phyloP scores from a whole-genome alignment of 2,329 filamentous ascomycete genomes.

The Talaromyces verruculosus region DNA sequence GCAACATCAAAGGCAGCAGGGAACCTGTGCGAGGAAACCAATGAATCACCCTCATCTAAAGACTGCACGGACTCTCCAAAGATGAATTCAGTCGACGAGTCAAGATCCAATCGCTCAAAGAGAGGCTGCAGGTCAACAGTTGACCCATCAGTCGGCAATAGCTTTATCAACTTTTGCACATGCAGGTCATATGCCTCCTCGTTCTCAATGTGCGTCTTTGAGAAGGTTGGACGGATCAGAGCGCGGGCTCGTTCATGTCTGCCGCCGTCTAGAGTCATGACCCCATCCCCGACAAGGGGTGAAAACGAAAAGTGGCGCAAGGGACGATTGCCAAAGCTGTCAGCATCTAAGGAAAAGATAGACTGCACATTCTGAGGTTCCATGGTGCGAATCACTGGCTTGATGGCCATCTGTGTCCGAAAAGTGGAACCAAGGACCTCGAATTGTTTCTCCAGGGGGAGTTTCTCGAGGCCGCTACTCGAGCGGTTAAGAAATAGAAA shows the following conservation, averaged over 20 bases:
- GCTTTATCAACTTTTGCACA: conserved; percentile 59
- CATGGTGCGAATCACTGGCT: conserved; percentile 49
- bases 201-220: conserved; percentile 62
- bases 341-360: conserved; percentile 75
- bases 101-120: conserved; percentile 67
- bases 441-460: conserved; percentile 14
- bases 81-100: conserved; percentile 67
- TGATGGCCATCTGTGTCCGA: conserved; percentile 18
- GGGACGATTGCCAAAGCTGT: conserved; percentile 63
- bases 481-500: conserved; percentile 11
- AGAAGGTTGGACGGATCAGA: conserved; percentile 81
- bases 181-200: conserved; percentile 61
- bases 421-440: conserved; percentile 18
- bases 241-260: conserved; percentile 71
- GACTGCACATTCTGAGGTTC: conserved; percentile 72
- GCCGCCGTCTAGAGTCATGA: conserved; percentile 41
- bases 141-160: conserved; percentile 58
- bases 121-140: conserved; percentile 65
- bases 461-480: conserved; percentile 8
- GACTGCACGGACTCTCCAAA: conserved; percentile 60
- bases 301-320: conserved; percentile 59
- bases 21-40: conserved; percentile 42
- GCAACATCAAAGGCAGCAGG: conserved; percentile 39
- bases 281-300: conserved; percentile 47
- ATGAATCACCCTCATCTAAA: background rate